phyloP scores from a whole-genome alignment of 2,329 filamentous ascomycete genomes.

The Aspergillus clavatus region DNA sequence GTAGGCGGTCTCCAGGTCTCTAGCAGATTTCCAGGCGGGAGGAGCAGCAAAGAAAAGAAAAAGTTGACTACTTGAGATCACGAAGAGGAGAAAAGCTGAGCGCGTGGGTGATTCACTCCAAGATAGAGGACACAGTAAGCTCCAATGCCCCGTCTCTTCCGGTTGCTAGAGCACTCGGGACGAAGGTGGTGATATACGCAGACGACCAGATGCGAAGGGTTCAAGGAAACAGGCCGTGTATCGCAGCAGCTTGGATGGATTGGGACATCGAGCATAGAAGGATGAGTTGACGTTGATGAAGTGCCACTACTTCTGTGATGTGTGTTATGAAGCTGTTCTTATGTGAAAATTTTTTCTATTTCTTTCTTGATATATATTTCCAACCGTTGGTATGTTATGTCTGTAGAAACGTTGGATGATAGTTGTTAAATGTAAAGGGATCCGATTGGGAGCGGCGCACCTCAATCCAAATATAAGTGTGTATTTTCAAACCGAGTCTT shows the following conservation, averaged over 20 bases:
- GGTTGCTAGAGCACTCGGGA: constrained; percentile 10
- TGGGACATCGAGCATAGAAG: constrained; percentile 12
- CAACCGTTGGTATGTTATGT: too few relatives aligned
- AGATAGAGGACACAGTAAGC: constrained; percentile 29
- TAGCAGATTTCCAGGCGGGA: constrained; percentile 16
- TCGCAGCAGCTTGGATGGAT: constrained; percentile 11
- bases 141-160: constrained; percentile 15
- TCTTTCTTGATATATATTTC: constrained; percentile 19
- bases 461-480: too few relatives aligned
- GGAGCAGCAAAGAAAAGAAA: constrained; percentile 16
- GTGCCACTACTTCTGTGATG: constrained; percentile 27
- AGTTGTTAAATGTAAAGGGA: too few relatives aligned
- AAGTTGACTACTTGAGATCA: constrained; percentile 25
- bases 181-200: neutral
- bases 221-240: constrained; percentile 7
- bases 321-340: constrained; percentile 32
- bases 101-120: constrained; percentile 26
- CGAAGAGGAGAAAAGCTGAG: constrained; percentile 11
- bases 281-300: constrained; percentile 23
- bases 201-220: neutral
- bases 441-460: too few relatives aligned
- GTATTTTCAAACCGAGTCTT: too few relatives aligned
- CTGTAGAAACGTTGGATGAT: too few relatives aligned
- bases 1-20: constrained; percentile 11
- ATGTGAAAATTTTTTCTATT: constrained; percentile 21